A percentile compares a stretch with the other conserved stretches of the same genome.
Evolutionary conservation across 192 early-diverging fungal species (phyloP).

Genomic region (Backusella liffmaniae): DNA sequence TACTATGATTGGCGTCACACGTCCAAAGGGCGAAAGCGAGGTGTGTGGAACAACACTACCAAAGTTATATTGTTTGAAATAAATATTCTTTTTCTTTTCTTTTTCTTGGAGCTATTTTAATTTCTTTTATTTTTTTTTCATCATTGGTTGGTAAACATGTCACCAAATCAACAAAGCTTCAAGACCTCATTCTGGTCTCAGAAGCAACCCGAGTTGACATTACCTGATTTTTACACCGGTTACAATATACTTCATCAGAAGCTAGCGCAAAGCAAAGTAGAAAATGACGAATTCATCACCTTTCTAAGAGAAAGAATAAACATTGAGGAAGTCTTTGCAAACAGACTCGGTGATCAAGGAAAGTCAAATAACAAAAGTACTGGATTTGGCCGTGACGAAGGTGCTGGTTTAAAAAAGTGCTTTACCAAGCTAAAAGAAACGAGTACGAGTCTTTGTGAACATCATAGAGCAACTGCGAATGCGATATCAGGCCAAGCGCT

Average conservation of each 20-base stretch:
- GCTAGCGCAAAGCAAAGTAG: slow-evolving; percentile 47
- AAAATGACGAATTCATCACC: slow-evolving; percentile 55
- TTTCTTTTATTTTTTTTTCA: background rate
- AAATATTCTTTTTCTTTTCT: background rate
- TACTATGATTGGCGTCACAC: too few relatives aligned
- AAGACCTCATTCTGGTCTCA: slow-evolving; percentile 40
- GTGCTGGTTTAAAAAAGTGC: slow-evolving; percentile 48
- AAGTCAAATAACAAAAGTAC: slow-evolving; percentile 23
- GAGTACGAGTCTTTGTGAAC: slow-evolving; percentile 40
- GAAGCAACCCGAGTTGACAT: slow-evolving; percentile 15
- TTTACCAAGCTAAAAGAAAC: slow-evolving; percentile 50
- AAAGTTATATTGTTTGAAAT: background rate
- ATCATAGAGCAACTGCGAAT: slow-evolving; percentile 41
- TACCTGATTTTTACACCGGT: slow-evolving; percentile 47
- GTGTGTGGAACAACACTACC: background rate
- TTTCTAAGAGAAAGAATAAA: slow-evolving; percentile 52
- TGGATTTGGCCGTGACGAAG: slow-evolving; percentile 56
- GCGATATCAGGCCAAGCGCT: slow-evolving; percentile 45
- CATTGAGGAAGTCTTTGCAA: slow-evolving; percentile 44
- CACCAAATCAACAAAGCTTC: slow-evolving; percentile 25
- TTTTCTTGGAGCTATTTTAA: background rate
- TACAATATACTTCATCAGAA: slow-evolving; percentile 51
- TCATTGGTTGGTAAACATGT: background rate
- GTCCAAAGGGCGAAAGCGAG: background rate
- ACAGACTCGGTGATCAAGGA: slow-evolving; percentile 32